Percentiles rank a stretch among this genome's conserved stretches.
phyloP scores from a whole-genome alignment of 2,329 filamentous ascomycete genomes.

The Cladophialophora exuberans region DNA sequence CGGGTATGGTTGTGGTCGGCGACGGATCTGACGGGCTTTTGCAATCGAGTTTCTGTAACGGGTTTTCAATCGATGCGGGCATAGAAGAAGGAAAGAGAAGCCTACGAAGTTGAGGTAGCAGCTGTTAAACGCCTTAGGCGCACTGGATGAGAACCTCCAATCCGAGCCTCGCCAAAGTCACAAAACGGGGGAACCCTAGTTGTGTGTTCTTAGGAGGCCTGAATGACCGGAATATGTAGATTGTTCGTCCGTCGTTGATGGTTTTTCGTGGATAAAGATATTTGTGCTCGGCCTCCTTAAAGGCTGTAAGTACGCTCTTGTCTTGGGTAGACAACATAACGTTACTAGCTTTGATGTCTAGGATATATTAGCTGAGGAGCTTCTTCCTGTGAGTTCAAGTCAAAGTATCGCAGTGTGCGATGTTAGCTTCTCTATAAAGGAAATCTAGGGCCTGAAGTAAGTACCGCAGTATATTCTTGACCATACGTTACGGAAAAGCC shows the following conservation, averaged over 20 bases:
- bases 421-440: neutral
- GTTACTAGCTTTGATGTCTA: neutral
- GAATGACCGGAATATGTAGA: neutral
- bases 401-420: neutral
- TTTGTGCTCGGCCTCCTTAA: neutral
- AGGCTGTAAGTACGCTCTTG: neutral
- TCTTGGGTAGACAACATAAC: neutral
- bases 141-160: constrained; percentile 35
- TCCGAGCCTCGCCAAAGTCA: constrained; percentile 55
- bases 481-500: neutral
- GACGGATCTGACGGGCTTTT: too few relatives aligned
- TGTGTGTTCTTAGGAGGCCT: neutral
- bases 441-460: neutral
- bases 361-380: neutral
- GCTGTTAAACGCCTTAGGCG: too few relatives aligned
- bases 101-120: too few relatives aligned
- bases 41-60: too few relatives aligned
- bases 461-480: neutral
- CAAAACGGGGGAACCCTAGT: constrained; percentile 43
- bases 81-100: too few relatives aligned
- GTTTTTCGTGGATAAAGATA: neutral
- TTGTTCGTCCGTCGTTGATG: neutral
- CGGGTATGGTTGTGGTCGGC: neutral
- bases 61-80: too few relatives aligned
- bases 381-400: neutral